Evolutionary conservation across 208 protist genomes (phyloP).

Genomic region (Lotmaria passim): DNA sequence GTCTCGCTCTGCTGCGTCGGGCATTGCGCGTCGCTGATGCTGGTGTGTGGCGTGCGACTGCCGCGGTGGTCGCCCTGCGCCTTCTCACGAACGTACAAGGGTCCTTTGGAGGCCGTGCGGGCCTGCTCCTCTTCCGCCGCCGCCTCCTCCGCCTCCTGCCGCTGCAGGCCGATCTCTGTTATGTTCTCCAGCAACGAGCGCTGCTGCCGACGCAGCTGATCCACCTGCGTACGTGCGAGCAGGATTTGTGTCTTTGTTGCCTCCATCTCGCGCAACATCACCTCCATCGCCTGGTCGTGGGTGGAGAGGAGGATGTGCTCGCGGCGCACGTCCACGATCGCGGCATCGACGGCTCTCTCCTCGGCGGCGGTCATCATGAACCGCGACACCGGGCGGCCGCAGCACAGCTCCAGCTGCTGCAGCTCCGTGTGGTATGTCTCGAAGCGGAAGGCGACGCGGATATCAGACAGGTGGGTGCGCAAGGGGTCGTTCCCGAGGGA

Average conservation of each 20-base stretch:
- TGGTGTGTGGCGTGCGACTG: neutral
- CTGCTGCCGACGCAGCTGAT: conserved; percentile 76
- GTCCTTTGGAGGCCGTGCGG: conserved; percentile 33
- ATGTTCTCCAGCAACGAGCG: conserved; percentile 84
- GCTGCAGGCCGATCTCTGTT: conserved; percentile 71
- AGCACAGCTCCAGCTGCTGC: conserved; percentile 80
- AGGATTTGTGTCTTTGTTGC: conserved; percentile 64
- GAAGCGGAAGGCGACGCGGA: conserved; percentile 93
- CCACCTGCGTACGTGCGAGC: conserved; percentile 52
- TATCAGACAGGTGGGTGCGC: conserved; percentile 91
- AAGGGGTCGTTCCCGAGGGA: conserved; percentile 89
- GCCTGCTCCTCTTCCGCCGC: conserved; percentile 34
- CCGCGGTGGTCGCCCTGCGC: conserved; percentile 1
- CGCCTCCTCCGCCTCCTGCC: conserved; percentile 61
- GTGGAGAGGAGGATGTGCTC: conserved; percentile 84
- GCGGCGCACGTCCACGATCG: conserved; percentile 51
- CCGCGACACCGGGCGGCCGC: conserved; percentile 58
- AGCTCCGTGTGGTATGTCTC: conserved; percentile 94
- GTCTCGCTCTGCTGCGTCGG: conserved; percentile 59
- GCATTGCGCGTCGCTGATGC: conserved; percentile 20
- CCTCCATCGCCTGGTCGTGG: conserved; percentile 89
- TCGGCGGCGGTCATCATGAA: conserved; percentile 84
- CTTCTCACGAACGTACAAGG: conserved; percentile 53
- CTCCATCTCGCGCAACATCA: conserved; percentile 85
- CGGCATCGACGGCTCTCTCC: conserved; percentile 82